Percentiles rank a stretch among this genome's conserved stretches.
phyloP scores from a whole-genome alignment of 192 early-diverging fungal genomes.

The Funneliformis mosseae region DNA sequence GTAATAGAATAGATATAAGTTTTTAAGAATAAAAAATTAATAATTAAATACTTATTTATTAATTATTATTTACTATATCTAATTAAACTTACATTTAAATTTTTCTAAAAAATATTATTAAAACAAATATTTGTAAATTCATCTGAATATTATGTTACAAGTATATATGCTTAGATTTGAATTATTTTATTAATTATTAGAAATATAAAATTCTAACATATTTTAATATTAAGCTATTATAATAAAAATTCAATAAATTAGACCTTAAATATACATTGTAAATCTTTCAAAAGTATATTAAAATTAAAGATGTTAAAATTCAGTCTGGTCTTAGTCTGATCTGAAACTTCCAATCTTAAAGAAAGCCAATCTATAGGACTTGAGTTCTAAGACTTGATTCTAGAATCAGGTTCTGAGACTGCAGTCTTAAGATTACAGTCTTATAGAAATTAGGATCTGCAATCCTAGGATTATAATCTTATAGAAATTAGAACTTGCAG shows the following conservation, averaged over 20 bases:
- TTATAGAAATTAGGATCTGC: no score
- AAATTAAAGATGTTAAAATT: no score
- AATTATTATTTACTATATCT: not conserved
- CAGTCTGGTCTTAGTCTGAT: no score
- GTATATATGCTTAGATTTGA: not conserved
- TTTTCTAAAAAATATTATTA: not conserved
- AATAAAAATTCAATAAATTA: not conserved
- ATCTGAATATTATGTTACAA: not conserved
- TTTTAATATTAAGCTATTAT: not conserved
- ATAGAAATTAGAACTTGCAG: no score
- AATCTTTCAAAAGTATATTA: no score
- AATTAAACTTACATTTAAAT: not conserved
- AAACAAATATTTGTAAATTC: not conserved
- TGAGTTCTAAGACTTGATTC: no score
- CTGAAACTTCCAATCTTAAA: no score
- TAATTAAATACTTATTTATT: not conserved
- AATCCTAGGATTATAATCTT: no score
- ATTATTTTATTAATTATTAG: constrained; percentile 4
- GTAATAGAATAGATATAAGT: not conserved
- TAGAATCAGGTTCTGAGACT: no score
- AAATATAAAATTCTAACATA: not conserved
- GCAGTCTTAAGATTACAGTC: no score
- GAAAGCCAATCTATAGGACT: no score
- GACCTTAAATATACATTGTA: not conserved
- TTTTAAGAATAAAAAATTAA: not conserved